Percentiles rank a stretch among this genome's conserved stretches.
These are phyloP conservation scores for Allium cepa DNA, from an alignment of 106 monocot species.

Conservation along the genomic window DNA sequence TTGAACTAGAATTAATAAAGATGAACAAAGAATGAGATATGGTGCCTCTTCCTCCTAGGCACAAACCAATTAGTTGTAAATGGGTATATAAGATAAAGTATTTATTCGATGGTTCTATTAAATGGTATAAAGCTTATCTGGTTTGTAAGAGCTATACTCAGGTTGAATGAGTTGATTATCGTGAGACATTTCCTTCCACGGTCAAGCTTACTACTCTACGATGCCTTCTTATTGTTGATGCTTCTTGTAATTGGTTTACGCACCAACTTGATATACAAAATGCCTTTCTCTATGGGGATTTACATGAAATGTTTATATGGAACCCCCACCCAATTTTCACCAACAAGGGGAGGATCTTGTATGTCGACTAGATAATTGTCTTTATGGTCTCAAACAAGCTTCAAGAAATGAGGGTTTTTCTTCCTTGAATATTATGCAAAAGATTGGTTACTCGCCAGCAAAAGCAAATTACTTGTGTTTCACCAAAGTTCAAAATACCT, in stretches of 20 bases:
- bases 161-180: not conserved
- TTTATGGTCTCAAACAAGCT: slow-evolving; percentile 4
- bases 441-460: not conserved
- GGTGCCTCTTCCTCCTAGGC: not conserved
- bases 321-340: not conserved
- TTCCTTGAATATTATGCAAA: no score
- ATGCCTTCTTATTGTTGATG: not conserved
- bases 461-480: not conserved
- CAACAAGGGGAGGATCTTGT: not conserved
- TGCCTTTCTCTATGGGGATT: not conserved
- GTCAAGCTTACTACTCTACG: not conserved
- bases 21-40: not conserved
- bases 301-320: not conserved
- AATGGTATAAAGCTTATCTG: not conserved
- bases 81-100: slow-evolving; percentile 3
- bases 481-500: not conserved
- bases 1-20: not conserved
- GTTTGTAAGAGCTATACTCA: not conserved
- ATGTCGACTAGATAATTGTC: not conserved
- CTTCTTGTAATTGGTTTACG: not conserved
- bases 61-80: not conserved
- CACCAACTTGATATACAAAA: not conserved
- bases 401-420: not conserved
- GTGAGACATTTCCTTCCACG: not conserved
- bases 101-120: not conserved